Percentiles rank a stretch among this genome's conserved stretches.
These are phyloP conservation scores for Populus tomentosa DNA, from an alignment of 441 rosid species.

Conservation along the genomic window DNA sequence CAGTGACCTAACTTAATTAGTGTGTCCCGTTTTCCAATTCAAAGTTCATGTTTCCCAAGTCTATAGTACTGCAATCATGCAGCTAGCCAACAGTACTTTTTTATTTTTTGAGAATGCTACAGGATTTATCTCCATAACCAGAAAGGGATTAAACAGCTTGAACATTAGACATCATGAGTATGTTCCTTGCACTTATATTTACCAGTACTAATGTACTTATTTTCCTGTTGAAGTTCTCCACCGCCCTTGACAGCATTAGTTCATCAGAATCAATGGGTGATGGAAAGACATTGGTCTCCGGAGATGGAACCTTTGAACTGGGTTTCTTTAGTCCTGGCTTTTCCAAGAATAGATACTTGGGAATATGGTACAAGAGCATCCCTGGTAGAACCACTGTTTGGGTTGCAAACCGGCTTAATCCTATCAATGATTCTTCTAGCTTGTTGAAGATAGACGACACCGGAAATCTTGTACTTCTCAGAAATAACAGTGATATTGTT, in stretches of 20 bases:
- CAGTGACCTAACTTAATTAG: no score
- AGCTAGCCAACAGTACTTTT: no score
- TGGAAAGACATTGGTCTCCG: background rate
- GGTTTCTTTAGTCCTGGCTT: background rate
- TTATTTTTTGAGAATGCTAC: no score
- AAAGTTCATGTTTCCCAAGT: no score
- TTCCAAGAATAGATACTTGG: slow-evolving; percentile 32
- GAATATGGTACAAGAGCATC: slow-evolving; percentile 50
- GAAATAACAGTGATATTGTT: slow-evolving; percentile 8
- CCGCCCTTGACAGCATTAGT: background rate
- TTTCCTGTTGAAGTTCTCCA: no score
- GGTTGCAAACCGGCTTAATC: slow-evolving; percentile 42
- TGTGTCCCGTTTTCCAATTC: no score
- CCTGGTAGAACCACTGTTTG: slow-evolving; percentile 37
- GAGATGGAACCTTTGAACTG: background rate
- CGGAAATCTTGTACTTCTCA: background rate
- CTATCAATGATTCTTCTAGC: background rate
- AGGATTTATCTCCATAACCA: no score
- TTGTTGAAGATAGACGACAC: background rate
- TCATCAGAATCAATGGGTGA: background rate
- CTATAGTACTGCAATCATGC: no score
- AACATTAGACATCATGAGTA: no score
- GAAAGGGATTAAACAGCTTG: no score
- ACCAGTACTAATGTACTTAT: no score
- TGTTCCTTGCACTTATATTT: no score